These are phyloP conservation scores for Croton setiger DNA, from an alignment of 441 rosid species.

Conservation along the genomic window DNA sequence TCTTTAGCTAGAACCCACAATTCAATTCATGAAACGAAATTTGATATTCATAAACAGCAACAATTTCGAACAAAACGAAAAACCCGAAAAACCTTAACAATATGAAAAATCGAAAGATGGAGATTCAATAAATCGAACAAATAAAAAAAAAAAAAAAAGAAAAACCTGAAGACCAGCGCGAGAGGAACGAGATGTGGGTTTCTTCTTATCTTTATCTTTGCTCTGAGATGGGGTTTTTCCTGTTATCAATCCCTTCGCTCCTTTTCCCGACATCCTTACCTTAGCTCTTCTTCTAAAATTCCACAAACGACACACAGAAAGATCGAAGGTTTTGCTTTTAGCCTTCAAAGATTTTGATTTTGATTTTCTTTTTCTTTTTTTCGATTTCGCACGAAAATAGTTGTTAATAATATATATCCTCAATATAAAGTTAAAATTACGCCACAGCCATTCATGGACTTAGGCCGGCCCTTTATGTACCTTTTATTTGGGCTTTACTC, in stretches of 20 bases:
- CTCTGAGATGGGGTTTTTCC: slow-evolving; percentile 45
- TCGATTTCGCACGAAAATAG: too few relatives aligned
- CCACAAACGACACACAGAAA: too few relatives aligned
- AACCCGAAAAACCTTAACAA: background rate
- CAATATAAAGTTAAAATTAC: too few relatives aligned
- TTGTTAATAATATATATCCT: too few relatives aligned
- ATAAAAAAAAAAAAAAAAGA: background rate
- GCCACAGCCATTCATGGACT: too few relatives aligned
- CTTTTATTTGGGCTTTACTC: too few relatives aligned
- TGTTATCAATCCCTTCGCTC: slow-evolving; percentile 61
- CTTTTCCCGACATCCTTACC: slow-evolving; percentile 50
- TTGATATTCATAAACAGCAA: background rate
- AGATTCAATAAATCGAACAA: background rate
- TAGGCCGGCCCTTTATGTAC: too few relatives aligned
- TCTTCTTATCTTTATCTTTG: slow-evolving; percentile 66
- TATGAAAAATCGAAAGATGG: background rate
- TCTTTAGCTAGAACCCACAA: background rate
- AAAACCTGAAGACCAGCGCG: slow-evolving; percentile 62
- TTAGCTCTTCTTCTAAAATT: background rate
- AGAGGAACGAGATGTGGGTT: slow-evolving; percentile 60
- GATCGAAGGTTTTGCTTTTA: too few relatives aligned
- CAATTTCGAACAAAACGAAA: background rate
- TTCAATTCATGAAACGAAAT: background rate
- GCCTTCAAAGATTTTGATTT: too few relatives aligned
- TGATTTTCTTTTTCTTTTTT: too few relatives aligned